Evolutionary conservation across 495 filamentous ascomycete species (phyloP), one percentile per base, ranked within the genome.

Genomic region (Penicillium manginii): DNA sequence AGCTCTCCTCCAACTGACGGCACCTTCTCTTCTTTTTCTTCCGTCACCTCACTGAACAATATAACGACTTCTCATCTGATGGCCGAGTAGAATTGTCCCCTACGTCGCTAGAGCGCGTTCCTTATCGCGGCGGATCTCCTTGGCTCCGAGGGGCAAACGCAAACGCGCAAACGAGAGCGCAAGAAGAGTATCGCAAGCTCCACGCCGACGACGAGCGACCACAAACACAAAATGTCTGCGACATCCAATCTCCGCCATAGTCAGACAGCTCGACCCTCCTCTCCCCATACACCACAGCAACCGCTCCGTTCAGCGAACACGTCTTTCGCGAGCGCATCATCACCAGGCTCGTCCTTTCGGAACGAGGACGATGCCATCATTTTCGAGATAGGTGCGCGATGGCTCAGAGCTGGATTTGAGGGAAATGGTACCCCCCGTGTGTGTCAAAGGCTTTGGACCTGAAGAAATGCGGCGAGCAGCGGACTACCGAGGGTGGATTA

Each of bases 291-390:
- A 15, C 70, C 76, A 42, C 67, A 74, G 55, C 69, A 74, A 39
- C 66, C 71, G 42, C 50, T 66, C 23, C 75, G 75, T 18, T 78
- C 75, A 33, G 69, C 68, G 35, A 72, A 75, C 52, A 73, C 66
- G 10, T 78, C 77, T 12, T 80, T 77, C 32, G 85, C 88, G 31
- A 79, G 84, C 52, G 91, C 87, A 63, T 87, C 86, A 9, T 91
- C 91, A 0, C 88, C 91, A 0, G 76, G 82, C 42, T 84, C 87
- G 22, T 84, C 85, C 51, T 86, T 89, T 46, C 90, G 92, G 39
- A 84, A 84, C 55, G 89, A 96, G 66, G 94, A 97, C 66, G 93
- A 97, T 61, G 75, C 84, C 7, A 65, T 97, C 12, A 81, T 98
- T 48, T 79, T 97, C 45, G 92, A 97, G 65, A 74, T 98, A 60